Evolutionary conservation across 2,329 filamentous ascomycete genomes (phyloP).

Genomic region (Ophiosphaerella korrae): DNA sequence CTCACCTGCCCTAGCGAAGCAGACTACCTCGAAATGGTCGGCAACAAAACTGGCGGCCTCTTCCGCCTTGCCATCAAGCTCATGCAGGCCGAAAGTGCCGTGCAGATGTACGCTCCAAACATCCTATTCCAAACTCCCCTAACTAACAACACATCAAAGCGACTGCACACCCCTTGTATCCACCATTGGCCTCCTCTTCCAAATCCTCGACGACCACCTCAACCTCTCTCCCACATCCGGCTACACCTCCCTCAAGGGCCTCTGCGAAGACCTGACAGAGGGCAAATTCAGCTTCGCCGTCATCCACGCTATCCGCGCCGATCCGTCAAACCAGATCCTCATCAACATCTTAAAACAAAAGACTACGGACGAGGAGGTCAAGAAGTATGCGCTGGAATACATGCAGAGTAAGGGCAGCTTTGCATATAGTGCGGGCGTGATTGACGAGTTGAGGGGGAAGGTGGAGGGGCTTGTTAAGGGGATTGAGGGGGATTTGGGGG

Average conservation of each 20-base stretch:
- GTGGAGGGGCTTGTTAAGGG: slow-evolving; percentile 51
- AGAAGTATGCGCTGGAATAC: slow-evolving; percentile 86
- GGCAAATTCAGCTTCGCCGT: slow-evolving; percentile 97
- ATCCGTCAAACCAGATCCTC: slow-evolving; percentile 76
- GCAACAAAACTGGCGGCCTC: slow-evolving; percentile 86
- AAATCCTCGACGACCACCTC: slow-evolving; percentile 92
- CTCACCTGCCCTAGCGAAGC: slow-evolving; percentile 83
- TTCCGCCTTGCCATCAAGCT: slow-evolving; percentile 85
- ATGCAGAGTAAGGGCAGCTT: slow-evolving; percentile 93
- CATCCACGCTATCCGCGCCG: slow-evolving; percentile 85
- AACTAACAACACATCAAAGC: slow-evolving; percentile 31
- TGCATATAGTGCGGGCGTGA: slow-evolving; percentile 73
- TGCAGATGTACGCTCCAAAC: slow-evolving; percentile 44
- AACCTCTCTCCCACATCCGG: slow-evolving; percentile 66
- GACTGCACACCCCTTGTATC: slow-evolving; percentile 87
- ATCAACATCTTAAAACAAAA: slow-evolving; percentile 93
- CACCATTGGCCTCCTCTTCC: slow-evolving; percentile 82
- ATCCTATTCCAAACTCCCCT: background rate
- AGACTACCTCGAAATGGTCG: slow-evolving; percentile 93
- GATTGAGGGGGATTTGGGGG: slow-evolving; percentile 46
- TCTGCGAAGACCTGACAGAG: slow-evolving; percentile 94
- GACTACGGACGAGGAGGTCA: slow-evolving; percentile 83
- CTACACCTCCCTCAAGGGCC: slow-evolving; percentile 87
- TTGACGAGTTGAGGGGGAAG: slow-evolving; percentile 52
- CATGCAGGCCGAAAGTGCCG: slow-evolving; percentile 76